These are phyloP conservation scores for Colletotrichum tanaceti DNA, from an alignment of 2,329 filamentous ascomycete species.

Conservation along the genomic window DNA sequence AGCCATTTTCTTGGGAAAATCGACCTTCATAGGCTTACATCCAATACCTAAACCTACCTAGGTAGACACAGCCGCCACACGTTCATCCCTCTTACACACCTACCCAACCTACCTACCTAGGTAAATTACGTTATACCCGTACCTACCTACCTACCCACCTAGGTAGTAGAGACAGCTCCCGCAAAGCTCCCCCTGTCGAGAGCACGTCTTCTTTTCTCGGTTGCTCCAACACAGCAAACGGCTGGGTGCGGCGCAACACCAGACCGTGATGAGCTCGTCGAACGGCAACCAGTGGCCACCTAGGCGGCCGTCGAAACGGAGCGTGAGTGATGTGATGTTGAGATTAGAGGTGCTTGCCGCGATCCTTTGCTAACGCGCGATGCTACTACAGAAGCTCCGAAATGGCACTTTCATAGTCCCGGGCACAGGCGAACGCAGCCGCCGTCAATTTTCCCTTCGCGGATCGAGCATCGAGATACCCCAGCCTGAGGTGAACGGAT, in stretches of 20 bases:
- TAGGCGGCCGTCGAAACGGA: conserved; percentile 58
- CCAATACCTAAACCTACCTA: background rate
- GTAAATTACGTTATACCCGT: background rate
- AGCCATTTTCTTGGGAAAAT: background rate
- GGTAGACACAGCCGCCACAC: conserved; percentile 3
- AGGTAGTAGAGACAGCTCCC: conserved; percentile 4
- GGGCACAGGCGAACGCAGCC: conserved; percentile 84
- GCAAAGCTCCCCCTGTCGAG: conserved; percentile 19
- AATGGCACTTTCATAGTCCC: conserved; percentile 91
- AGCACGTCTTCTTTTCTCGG: conserved; percentile 46
- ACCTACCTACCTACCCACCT: background rate
- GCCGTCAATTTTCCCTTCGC: conserved; percentile 82
- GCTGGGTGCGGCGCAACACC: conserved; percentile 39
- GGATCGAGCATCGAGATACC: conserved; percentile 54
- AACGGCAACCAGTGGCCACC: conserved; percentile 52
- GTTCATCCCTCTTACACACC: conserved; percentile 17
- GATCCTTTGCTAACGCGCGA: conserved; percentile 16
- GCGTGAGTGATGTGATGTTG: conserved; percentile 49
- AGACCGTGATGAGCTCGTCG: conserved; percentile 41
- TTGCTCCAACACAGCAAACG: conserved; percentile 41
- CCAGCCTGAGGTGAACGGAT: conserved; percentile 47
- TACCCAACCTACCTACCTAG: conserved; percentile 1
- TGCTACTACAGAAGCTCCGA: conserved; percentile 71
- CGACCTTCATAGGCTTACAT: background rate
- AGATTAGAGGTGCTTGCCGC: conserved; percentile 11